A percentile compares a stretch with the other conserved stretches of the same genome.
Evolutionary conservation across 106 monocot species (phyloP).

Genomic region (Platanthera zijinensis): DNA sequence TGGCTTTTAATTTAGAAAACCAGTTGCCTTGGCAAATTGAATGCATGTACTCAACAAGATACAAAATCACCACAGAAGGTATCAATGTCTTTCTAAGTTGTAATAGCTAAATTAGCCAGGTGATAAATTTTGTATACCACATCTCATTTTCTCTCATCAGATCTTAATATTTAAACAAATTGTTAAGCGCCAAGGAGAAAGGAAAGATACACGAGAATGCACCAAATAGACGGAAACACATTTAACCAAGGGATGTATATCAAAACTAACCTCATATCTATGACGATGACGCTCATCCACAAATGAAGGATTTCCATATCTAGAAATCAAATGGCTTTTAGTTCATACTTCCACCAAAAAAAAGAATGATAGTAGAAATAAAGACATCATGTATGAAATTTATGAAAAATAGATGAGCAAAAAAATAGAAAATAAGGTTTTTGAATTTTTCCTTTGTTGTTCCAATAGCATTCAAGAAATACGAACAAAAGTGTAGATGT

Average conservation of each 20-base stretch:
- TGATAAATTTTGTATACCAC: too few relatives aligned
- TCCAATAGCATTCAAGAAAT: background rate
- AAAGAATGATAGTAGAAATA: background rate
- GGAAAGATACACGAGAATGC: too few relatives aligned
- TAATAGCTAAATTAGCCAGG: background rate
- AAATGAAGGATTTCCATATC: conserved; percentile 42
- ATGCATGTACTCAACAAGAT: background rate
- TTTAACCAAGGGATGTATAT: background rate
- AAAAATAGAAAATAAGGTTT: background rate
- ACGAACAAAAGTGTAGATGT: background rate
- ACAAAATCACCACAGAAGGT: background rate
- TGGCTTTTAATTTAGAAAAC: background rate
- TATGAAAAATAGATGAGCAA: background rate
- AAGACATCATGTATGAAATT: background rate
- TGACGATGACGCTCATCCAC: conserved; percentile 78
- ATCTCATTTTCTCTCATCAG: too few relatives aligned
- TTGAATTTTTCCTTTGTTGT: background rate
- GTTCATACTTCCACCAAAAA: background rate
- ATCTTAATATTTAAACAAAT: too few relatives aligned
- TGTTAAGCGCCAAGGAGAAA: too few relatives aligned
- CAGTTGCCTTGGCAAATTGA: background rate
- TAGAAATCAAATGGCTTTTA: conserved; percentile 10
- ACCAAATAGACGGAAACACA: too few relatives aligned
- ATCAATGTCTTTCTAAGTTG: background rate
- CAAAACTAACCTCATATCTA: conserved; percentile 55